These are phyloP conservation scores for Aspergillaceae sp. DNA, from an alignment of 2,329 filamentous ascomycete genomes.

Conservation along the genomic window DNA sequence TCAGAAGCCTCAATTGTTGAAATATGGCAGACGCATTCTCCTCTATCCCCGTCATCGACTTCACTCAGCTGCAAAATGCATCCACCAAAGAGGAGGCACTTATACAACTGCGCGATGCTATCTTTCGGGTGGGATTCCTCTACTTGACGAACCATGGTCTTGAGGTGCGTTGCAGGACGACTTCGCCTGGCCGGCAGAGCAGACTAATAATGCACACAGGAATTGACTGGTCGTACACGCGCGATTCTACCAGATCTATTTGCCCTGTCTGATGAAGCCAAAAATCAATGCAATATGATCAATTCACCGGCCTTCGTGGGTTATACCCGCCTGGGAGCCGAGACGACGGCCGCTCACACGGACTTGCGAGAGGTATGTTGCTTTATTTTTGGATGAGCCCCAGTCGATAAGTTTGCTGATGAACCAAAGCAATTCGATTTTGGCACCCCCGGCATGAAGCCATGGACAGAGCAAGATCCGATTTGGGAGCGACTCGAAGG, in stretches of 20 bases:
- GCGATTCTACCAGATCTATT: conserved; percentile 18
- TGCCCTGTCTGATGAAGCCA: conserved; percentile 16
- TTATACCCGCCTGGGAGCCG: conserved; percentile 27
- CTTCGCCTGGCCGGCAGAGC: not conserved
- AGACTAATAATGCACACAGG: conserved; percentile 5
- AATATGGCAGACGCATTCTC: conserved; percentile 19
- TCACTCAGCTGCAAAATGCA: conserved; percentile 15
- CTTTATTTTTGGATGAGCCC: not conserved
- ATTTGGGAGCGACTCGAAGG: conserved; percentile 32
- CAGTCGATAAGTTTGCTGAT: conserved; percentile 1
- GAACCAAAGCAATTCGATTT: conserved; percentile 38
- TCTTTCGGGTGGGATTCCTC: conserved; percentile 28
- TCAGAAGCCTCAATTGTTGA: too few relatives aligned
- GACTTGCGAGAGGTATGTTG: conserved; percentile 23
- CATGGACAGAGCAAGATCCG: conserved; percentile 35
- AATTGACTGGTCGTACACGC: conserved; percentile 15
- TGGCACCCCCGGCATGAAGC: conserved; percentile 22
- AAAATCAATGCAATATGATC: conserved; percentile 25
- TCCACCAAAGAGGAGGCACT: conserved; percentile 18
- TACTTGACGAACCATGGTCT: conserved; percentile 29
- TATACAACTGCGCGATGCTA: conserved; percentile 20
- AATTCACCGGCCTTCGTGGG: conserved; percentile 26
- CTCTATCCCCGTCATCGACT: conserved; percentile 24
- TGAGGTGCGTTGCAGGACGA: conserved; percentile 14
- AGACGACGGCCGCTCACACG: conserved; percentile 24